Conservation (phyloP, 1,284 basidiomycete species). For the Boletus sp. region DNA sequence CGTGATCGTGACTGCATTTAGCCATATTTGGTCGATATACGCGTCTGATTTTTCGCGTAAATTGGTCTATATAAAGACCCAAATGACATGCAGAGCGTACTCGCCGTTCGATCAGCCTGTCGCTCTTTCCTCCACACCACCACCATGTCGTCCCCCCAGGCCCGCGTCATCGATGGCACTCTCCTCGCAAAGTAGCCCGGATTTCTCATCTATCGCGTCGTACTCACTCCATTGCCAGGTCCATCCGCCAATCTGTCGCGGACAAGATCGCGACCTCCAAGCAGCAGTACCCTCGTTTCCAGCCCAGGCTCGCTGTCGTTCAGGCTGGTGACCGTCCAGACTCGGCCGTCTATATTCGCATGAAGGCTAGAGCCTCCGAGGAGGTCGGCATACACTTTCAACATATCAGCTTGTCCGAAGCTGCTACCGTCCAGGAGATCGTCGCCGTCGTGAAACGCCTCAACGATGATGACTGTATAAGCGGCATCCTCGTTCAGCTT, state of each 20-base stretch:
- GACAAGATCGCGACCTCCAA: slow-evolving; percentile 60
- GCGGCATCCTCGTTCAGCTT: slow-evolving; percentile 96
- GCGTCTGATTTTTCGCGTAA: not conserved
- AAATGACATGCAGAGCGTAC: slow-evolving; percentile 8
- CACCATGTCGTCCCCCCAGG: slow-evolving; percentile 46
- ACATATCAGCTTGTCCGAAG: slow-evolving; percentile 74
- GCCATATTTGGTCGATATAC: slow-evolving; percentile 1
- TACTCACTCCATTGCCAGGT: slow-evolving; percentile 42
- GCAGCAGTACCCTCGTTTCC: slow-evolving; percentile 74
- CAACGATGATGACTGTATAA: slow-evolving; percentile 81
- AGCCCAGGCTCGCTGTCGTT: slow-evolving; percentile 87
- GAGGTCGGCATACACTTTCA: slow-evolving; percentile 91
- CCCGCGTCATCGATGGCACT: slow-evolving; percentile 82
- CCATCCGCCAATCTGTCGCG: slow-evolving; percentile 74
- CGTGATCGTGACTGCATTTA: slow-evolving; percentile 20
- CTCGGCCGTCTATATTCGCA: slow-evolving; percentile 91
- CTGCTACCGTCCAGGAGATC: slow-evolving; percentile 73
- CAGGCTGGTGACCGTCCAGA: slow-evolving; percentile 92
- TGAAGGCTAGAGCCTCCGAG: slow-evolving; percentile 95
- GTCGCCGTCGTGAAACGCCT: slow-evolving; percentile 76
- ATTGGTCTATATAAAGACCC: not conserved
- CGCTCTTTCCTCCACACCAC: slow-evolving; percentile 39
- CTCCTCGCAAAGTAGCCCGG: slow-evolving; percentile 77
- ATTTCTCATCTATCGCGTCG: not conserved
- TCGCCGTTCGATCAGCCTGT: slow-evolving; percentile 2